Base-by-base conservation (phyloP, 2,329 filamentous ascomycete species). In the Claviceps sp. region DNA sequence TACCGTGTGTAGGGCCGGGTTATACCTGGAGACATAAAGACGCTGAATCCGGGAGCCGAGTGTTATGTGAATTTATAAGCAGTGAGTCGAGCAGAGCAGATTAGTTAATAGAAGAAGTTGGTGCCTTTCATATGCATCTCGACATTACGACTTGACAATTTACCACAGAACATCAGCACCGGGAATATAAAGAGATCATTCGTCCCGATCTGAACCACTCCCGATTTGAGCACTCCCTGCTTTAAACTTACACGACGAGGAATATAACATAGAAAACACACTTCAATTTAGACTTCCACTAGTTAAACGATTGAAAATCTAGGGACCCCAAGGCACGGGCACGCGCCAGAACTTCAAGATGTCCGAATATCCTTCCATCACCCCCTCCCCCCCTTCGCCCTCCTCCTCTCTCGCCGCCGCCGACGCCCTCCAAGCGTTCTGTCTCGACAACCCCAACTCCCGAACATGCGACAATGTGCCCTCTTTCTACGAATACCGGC, bases 401-500 rank as follows among this genome's bases (percentile, higher is more conserved):
- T 34, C 26, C 44, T 3, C 24, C 44, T 3, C 44, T 14, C 16
- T 16, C 44, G 18, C 26, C 44, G 16, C n/a, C 26, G 16, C 4
- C n/a, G 42, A 49, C 16, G 37, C 24, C 43, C 42, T 49, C 24
- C 47, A 50, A 41, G 42, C 16, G 20, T 64, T 56, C 46, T 71
- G 68, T 57, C 55, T 42, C 46, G 9, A 59, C 4, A 56, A 68
- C 54, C 64, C 63, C 2, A 43, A 58, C 30, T 40, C 56, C 8
- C 47, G 54, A 14, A 40, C 56, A n/a, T 71, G 69, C 58, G 56
- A 57, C 6, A 34, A 62, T n/a, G 63, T 69, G n/a, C 41, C 26
- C 18, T 61, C 56, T 53, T 73, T 69, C 59, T 78, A 82, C 60
- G 59, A 69, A 44, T 83, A 83, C 62, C 63, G 67, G 14, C 68